Percentiles rank a stretch among this genome's conserved stretches.
These are phyloP conservation scores for Mortierella sp. DNA, from an alignment of 371 early-diverging fungal genomes.

Conservation along the genomic window DNA sequence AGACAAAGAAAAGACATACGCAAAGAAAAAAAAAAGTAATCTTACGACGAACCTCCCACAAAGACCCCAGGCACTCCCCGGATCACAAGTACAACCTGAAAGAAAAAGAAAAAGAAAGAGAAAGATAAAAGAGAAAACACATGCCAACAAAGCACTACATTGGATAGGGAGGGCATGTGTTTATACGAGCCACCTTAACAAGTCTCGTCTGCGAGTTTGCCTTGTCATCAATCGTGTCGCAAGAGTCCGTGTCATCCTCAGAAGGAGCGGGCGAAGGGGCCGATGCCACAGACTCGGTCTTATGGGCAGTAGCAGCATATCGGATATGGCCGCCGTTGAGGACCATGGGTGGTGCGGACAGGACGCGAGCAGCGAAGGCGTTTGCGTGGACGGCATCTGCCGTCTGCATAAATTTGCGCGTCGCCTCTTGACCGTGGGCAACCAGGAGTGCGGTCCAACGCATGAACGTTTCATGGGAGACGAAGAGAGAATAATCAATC, in stretches of 20 bases:
- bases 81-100: neutral
- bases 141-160: conserved; percentile 3
- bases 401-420: conserved; percentile 44
- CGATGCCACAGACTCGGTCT: neutral
- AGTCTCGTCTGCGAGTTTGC: conserved; percentile 5
- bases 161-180: conserved; percentile 9
- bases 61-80: conserved; percentile 10
- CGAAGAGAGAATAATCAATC: conserved; percentile 78
- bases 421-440: conserved; percentile 61
- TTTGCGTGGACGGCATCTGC: conserved; percentile 26
- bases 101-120: neutral
- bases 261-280: conserved; percentile 14
- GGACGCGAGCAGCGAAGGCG: conserved; percentile 19
- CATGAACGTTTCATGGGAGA: conserved; percentile 72
- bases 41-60: conserved; percentile 5
- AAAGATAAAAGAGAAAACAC: neutral
- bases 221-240: neutral
- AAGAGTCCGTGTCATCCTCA: conserved; percentile 5
- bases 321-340: conserved; percentile 41
- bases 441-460: conserved; percentile 73
- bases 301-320: conserved; percentile 17
- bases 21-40: conserved; percentile 2
- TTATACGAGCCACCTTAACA: conserved; percentile 25
- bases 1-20: neutral
- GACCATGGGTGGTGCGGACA: conserved; percentile 34